Base-by-base conservation (phyloP, 106 monocot species). In the Allium fistulosum region DNA sequence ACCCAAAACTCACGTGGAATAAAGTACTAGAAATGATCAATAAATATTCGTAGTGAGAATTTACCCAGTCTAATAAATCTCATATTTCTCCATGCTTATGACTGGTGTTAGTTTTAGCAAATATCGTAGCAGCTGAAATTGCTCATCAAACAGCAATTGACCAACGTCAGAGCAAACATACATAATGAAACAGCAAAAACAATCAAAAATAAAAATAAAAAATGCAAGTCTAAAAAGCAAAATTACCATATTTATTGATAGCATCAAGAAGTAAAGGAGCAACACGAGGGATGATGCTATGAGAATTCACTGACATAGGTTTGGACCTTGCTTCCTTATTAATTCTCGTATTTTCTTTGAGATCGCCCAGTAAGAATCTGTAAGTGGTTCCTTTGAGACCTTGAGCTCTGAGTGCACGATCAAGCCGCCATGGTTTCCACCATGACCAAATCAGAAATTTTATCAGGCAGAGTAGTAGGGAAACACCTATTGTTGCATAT, bases 351-450 rank as follows among this genome's bases (percentile, higher is more conserved):
- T 58, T 26, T 17, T 79, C 78, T 59, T 11, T 67, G 48, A 81
- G 15, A 66, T 88, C 88, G 0, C 81, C 76, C 18, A 26, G 15
- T 46, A 74, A 59, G 53, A 81, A 65, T 48, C 73, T 77, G 68
- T 84, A 88, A 37, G 27, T 69, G 8, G 45, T 81, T 28, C 88
- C 88, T 15, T 51, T 63, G 26, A 90, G 73, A 55, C 90, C 90
- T 69, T 90, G 86, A 13, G 73, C 72, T 68, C 77, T 61, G 9
- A 90, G 83, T 8, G 70, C 69, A 7, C 78, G 60, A 51, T 79
- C 90, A 16, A 86, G 53, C 65, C 74, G 65, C 65, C 74, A 46
- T 1, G 90, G 90, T 51, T 11, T 48, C 59, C 63, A 63, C 86
- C 80, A 84, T 46, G 55, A 27, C 73, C 72, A 71, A 52, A 71